Conservation (phyloP, 2,329 filamentous ascomycete genomes). For the Aspergillus unguis region DNA sequence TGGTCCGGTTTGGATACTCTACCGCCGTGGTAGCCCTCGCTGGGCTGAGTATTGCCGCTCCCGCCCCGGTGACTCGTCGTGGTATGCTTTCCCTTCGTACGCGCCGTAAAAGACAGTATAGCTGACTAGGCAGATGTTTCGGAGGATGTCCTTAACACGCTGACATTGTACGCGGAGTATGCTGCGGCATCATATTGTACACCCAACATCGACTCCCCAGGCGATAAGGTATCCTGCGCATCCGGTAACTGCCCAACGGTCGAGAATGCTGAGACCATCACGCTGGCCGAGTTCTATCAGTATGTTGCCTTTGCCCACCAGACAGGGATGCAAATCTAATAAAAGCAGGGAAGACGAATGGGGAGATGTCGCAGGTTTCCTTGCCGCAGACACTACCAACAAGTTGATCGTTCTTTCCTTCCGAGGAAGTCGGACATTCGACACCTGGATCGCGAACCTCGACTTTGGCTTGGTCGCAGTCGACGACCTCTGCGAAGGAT, state of each 20-base stretch:
- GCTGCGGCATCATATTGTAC: slow-evolving; percentile 53
- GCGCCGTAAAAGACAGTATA: background rate
- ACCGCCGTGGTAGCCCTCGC: slow-evolving; percentile 6
- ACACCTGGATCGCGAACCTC: slow-evolving; percentile 35
- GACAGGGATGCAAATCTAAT: background rate
- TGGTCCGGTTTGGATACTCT: slow-evolving; percentile 11
- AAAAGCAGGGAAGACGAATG: slow-evolving; percentile 19
- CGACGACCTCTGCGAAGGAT: slow-evolving; percentile 45
- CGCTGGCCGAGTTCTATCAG: slow-evolving; percentile 50
- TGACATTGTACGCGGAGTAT: slow-evolving; percentile 51
- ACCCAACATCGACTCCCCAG: slow-evolving; percentile 46
- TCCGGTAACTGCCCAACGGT: slow-evolving; percentile 49
- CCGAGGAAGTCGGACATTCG: slow-evolving; percentile 31
- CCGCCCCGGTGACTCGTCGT: slow-evolving; percentile 17
- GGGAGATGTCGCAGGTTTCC: slow-evolving; percentile 47
- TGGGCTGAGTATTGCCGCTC: slow-evolving; percentile 8
- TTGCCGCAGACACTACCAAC: slow-evolving; percentile 47
- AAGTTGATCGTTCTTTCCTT: slow-evolving; percentile 35
- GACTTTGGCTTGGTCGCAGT: slow-evolving; percentile 24
- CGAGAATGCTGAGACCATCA: slow-evolving; percentile 45
- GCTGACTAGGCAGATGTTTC: slow-evolving; percentile 37
- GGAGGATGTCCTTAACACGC: slow-evolving; percentile 36
- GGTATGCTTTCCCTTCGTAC: slow-evolving; percentile 17
- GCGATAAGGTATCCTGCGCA: slow-evolving; percentile 44
- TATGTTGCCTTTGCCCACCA: slow-evolving; percentile 24